These are phyloP conservation scores for Chaetomium globosum DNA, from an alignment of 2,329 filamentous ascomycete species.

Conservation along the genomic window DNA sequence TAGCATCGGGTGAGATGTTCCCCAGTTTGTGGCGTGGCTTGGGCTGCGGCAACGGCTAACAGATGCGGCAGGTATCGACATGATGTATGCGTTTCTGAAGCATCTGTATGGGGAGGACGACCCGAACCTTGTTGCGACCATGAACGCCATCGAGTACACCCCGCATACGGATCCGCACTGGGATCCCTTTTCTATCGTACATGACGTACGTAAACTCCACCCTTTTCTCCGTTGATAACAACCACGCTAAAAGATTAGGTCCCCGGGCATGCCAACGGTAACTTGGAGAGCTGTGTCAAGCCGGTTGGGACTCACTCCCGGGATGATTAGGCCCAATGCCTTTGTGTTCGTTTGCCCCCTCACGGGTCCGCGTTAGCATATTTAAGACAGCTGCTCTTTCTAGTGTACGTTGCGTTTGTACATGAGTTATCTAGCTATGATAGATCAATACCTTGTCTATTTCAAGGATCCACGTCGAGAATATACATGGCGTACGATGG, in stretches of 20 bases:
- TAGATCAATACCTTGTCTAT: no score
- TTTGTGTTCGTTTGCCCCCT: no score
- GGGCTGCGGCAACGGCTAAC: neutral
- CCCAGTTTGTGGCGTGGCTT: neutral
- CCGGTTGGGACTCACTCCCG: neutral
- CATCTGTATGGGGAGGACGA: conserved; percentile 40
- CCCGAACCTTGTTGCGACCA: conserved; percentile 29
- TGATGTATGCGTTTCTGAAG: conserved; percentile 45
- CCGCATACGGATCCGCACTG: conserved; percentile 30
- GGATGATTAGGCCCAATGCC: no score
- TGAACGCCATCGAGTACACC: conserved; percentile 36
- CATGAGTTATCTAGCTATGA: no score
- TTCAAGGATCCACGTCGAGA: no score
- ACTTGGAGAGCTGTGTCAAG: conserved; percentile 11
- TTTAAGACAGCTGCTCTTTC: no score
- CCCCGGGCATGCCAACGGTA: conserved; percentile 4
- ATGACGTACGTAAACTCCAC: conserved; percentile 28
- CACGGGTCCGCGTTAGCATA: no score
- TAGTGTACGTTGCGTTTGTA: no score
- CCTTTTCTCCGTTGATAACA: neutral
- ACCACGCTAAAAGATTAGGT: conserved; percentile 4
- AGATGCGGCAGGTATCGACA: conserved; percentile 38
- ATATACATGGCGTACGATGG: no score
- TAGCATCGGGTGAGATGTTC: conserved; percentile 45
- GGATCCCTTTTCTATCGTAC: conserved; percentile 37